phyloP scores from a whole-genome alignment of 208 protist genomes.

The Crithidia brevicula region DNA sequence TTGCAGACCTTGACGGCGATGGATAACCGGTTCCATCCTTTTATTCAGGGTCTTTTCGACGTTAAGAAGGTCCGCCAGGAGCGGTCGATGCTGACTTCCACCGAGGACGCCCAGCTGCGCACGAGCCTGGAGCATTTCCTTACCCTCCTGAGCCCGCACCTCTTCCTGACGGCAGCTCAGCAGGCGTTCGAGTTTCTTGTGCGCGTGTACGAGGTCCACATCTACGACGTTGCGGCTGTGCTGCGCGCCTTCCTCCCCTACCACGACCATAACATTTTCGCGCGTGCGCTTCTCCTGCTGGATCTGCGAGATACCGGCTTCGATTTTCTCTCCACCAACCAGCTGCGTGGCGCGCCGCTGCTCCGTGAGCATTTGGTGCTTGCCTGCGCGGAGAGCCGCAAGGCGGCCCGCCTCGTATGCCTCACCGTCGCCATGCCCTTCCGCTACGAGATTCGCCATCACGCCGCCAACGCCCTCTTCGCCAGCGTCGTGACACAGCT shows the following conservation, averaged over 20 bases:
- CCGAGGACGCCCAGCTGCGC: constrained; percentile 50
- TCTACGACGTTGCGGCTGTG: constrained; percentile 77
- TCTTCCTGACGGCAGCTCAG: constrained; percentile 85
- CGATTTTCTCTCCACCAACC: constrained; percentile 80
- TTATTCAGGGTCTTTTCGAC: constrained; percentile 74
- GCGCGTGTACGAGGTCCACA: constrained; percentile 84
- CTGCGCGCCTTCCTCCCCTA: constrained; percentile 83
- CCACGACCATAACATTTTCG: constrained; percentile 89
- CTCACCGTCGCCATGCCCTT: constrained; percentile 54
- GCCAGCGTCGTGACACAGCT: constrained; percentile 67
- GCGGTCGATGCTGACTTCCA: constrained; percentile 54
- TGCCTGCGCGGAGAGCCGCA: constrained; percentile 75
- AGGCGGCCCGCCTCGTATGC: constrained; percentile 74
- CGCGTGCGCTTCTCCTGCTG: constrained; percentile 73
- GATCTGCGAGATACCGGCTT: constrained; percentile 89
- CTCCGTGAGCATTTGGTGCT: constrained; percentile 74
- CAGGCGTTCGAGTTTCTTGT: constrained; percentile 90
- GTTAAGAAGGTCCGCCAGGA: constrained; percentile 62
- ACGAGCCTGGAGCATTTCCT: constrained; percentile 64
- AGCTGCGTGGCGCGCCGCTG: constrained; percentile 77
- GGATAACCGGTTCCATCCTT: constrained; percentile 86
- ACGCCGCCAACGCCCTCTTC: constrained; percentile 84
- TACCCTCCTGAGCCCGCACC: constrained; percentile 80
- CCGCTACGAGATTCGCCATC: constrained; percentile 56
- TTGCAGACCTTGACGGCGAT: constrained; percentile 74